phyloP scores from a whole-genome alignment of 768 basidiomycete genomes.

The Serendipita sp. region DNA sequence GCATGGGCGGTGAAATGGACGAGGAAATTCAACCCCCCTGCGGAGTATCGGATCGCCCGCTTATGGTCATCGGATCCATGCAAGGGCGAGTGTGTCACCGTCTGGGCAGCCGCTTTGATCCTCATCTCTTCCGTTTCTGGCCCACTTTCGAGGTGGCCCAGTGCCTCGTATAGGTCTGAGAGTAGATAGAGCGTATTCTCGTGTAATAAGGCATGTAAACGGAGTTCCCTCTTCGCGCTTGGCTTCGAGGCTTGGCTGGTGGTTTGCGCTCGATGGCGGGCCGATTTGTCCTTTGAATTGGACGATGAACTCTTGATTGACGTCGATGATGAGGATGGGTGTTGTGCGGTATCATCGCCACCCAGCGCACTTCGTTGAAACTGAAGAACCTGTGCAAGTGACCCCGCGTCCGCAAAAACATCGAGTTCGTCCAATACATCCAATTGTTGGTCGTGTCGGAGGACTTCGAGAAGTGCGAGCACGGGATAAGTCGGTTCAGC shows the following conservation, averaged over 20 bases:
- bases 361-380: not conserved
- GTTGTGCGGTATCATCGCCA: not conserved
- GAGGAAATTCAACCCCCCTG: not conserved
- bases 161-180: not conserved
- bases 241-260: not conserved
- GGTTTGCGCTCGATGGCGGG: not conserved
- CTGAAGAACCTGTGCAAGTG: not conserved
- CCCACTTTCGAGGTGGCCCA: not conserved
- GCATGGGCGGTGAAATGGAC: not conserved
- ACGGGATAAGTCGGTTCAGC: not conserved
- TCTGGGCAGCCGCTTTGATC: not conserved
- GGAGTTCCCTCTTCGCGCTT: not conserved
- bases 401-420: not conserved
- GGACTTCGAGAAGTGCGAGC: constrained; percentile 1
- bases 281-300: not conserved
- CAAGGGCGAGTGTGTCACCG: not conserved
- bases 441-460: not conserved
- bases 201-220: not conserved
- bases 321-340: not conserved
- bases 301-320: not conserved
- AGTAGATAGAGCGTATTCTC: not conserved
- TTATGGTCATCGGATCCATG: not conserved
- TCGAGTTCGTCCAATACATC: not conserved
- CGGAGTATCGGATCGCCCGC: not conserved
- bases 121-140: not conserved